Conservation (phyloP, 176 grass and related monocot genomes). For the Avena sativa region DNA sequence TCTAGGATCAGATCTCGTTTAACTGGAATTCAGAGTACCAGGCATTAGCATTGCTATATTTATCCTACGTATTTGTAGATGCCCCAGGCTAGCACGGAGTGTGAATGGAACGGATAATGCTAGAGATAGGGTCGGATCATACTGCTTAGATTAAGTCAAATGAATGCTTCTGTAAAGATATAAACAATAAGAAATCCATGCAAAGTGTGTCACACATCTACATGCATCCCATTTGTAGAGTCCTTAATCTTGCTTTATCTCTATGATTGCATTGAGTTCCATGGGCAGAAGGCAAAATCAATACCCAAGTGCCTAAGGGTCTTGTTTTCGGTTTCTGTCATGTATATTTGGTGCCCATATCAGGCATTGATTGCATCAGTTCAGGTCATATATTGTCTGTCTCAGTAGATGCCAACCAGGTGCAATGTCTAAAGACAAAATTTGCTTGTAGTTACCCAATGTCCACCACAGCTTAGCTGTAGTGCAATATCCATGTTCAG, state of each 20-base stretch:
- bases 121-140: not conserved
- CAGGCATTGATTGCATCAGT: not conserved
- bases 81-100: not conserved
- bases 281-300: not conserved
- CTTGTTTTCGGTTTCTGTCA: not conserved
- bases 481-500: not conserved
- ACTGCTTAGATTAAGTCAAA: not conserved
- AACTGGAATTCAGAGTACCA: not conserved
- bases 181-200: not conserved
- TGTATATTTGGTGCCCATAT: not conserved
- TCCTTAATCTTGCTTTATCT: not conserved
- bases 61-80: not conserved
- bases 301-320: not conserved
- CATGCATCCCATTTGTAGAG: not conserved
- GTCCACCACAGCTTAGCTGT: not conserved
- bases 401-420: not conserved
- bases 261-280: not conserved
- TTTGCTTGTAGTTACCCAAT: not conserved
- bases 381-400: not conserved
- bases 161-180: conserved; percentile 14
- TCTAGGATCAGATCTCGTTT: not conserved
- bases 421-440: not conserved
- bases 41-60: not conserved
- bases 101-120: conserved; percentile 8
- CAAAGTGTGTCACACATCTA: not conserved